These are phyloP conservation scores for Pythium utonaiense DNA, from an alignment of 352 stramenopile genomes.

Conservation along the genomic window DNA sequence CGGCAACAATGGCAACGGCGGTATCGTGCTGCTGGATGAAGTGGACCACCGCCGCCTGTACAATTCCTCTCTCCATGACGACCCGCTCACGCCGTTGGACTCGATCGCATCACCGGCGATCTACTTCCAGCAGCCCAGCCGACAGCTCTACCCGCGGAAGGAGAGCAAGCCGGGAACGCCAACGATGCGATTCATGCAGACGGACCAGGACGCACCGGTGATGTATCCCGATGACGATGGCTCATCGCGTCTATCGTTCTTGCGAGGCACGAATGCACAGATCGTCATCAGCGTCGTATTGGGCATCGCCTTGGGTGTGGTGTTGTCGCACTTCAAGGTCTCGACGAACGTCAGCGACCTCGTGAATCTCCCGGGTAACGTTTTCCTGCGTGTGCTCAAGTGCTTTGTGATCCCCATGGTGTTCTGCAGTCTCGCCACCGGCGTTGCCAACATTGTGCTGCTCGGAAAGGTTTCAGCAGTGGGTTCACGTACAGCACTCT, in stretches of 20 bases:
- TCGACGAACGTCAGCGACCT: slow-evolving; percentile 22
- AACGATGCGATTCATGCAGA: not conserved
- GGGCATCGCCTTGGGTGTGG: slow-evolving; percentile 22
- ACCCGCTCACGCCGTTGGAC: slow-evolving; percentile 30
- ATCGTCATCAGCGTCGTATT: slow-evolving; percentile 31
- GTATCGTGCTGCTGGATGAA: slow-evolving; percentile 27
- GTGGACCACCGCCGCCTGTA: slow-evolving; percentile 19
- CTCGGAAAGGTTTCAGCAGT: slow-evolving; percentile 61
- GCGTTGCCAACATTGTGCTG: slow-evolving; percentile 60
- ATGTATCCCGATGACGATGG: slow-evolving; percentile 22
- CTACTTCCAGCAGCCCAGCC: slow-evolving; percentile 31
- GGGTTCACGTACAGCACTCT: slow-evolving; percentile 45
- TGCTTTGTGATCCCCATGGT: slow-evolving; percentile 56
- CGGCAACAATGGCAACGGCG: slow-evolving; percentile 1
- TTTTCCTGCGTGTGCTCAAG: slow-evolving; percentile 34
- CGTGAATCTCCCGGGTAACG: slow-evolving; percentile 27
- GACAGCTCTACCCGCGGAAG: slow-evolving; percentile 23
- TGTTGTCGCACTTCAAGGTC: slow-evolving; percentile 22
- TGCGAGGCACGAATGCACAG: slow-evolving; percentile 24
- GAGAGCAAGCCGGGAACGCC: slow-evolving; percentile 11
- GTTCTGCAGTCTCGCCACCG: slow-evolving; percentile 58
- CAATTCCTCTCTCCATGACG: slow-evolving; percentile 17
- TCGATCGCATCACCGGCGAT: slow-evolving; percentile 37
- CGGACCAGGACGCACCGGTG: not conserved
- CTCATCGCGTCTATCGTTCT: slow-evolving; percentile 15